phyloP scores from a whole-genome alignment of 768 basidiomycete genomes.

The Ramaria rubella region DNA sequence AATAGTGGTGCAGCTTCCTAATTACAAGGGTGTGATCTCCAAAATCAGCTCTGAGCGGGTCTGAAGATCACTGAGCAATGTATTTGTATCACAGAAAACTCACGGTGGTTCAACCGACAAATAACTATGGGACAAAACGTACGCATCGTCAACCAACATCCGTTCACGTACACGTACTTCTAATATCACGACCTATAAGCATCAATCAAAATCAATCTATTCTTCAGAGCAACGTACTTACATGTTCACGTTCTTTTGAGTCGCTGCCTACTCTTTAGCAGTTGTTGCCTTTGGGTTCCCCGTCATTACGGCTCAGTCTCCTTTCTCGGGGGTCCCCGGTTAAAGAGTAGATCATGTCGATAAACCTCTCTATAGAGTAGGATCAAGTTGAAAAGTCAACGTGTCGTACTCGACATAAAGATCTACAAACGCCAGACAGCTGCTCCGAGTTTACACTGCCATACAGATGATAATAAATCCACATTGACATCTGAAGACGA shows the following conservation, averaged over 20 bases:
- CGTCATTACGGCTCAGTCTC: constrained; percentile 21
- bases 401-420: constrained; percentile 83
- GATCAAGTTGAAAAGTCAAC: constrained; percentile 72
- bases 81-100: constrained; percentile 13
- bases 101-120: constrained; percentile 68
- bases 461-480: neutral
- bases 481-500: constrained; percentile 62
- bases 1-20: constrained; percentile 44
- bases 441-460: neutral
- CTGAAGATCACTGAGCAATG: neutral
- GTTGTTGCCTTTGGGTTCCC: neutral
- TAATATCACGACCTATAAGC: constrained; percentile 48
- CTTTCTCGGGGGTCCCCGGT: constrained; percentile 58
- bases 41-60: constrained; percentile 10
- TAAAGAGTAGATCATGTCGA: constrained; percentile 77
- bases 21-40: constrained; percentile 52
- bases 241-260: constrained; percentile 11
- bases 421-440: constrained; percentile 54
- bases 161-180: too few relatives aligned
- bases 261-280: neutral
- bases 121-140: constrained; percentile 49
- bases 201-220: constrained; percentile 49
- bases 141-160: too few relatives aligned
- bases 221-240: constrained; percentile 7
- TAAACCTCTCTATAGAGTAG: constrained; percentile 78